Evolutionary conservation across 2,329 filamentous ascomycete species (phyloP).

Genomic region (Monilinia fructicola): DNA sequence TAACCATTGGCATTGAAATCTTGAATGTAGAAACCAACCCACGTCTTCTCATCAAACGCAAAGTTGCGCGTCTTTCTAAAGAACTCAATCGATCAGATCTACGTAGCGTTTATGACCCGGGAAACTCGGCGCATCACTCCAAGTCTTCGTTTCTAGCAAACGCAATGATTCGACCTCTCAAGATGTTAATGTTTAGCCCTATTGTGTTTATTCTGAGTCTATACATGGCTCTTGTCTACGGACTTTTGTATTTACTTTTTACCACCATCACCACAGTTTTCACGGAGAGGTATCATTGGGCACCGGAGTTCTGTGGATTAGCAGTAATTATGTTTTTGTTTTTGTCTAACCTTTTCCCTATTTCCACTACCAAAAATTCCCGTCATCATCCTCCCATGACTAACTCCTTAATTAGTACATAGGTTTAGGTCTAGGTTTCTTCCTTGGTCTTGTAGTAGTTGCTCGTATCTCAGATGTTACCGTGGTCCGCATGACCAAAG

Average conservation of each 20-base stretch:
- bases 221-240: slow-evolving; percentile 54
- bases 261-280: slow-evolving; percentile 50
- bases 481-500: slow-evolving; percentile 48
- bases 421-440: slow-evolving; percentile 46
- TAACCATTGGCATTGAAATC: slow-evolving; percentile 41
- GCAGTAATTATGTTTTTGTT: slow-evolving; percentile 30
- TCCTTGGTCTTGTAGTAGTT: slow-evolving; percentile 45
- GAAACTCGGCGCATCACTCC: slow-evolving; percentile 28
- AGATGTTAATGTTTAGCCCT: slow-evolving; percentile 44
- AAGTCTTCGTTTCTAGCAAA: slow-evolving; percentile 38
- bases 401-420: slow-evolving; percentile 40
- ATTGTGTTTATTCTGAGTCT: slow-evolving; percentile 47
- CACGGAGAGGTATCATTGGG: slow-evolving; percentile 45
- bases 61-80: slow-evolving; percentile 47
- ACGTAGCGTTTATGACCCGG: slow-evolving; percentile 46
- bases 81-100: slow-evolving; percentile 49
- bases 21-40: slow-evolving; percentile 51
- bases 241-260: slow-evolving; percentile 54
- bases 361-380: not conserved
- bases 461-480: slow-evolving; percentile 47
- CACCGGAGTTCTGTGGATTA: slow-evolving; percentile 46
- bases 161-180: slow-evolving; percentile 52
- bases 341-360: not conserved
- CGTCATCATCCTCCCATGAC: not conserved
- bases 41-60: slow-evolving; percentile 51